Evolutionary conservation across 2,329 filamentous ascomycete genomes (phyloP).

Genomic region (Camillea tinctor): DNA sequence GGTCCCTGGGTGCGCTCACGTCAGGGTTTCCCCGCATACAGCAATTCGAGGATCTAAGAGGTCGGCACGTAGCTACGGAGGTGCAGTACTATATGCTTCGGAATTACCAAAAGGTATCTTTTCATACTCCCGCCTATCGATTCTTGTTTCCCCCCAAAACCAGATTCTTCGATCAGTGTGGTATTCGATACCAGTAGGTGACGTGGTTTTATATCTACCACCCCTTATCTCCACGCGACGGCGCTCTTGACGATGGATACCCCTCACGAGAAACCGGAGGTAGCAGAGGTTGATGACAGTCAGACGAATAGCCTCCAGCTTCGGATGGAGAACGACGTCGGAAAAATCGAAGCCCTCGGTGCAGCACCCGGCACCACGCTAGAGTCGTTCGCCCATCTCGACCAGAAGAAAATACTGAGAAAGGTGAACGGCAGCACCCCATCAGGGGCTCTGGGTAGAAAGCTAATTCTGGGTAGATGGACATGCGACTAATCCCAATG

Average conservation of each 20-base stretch:
- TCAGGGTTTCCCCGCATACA: too few relatives aligned
- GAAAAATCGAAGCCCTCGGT: conserved; percentile 21
- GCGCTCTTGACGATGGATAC: conserved; percentile 16
- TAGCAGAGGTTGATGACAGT: conserved; percentile 11
- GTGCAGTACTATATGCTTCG: too few relatives aligned
- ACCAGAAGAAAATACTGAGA: conserved; percentile 58
- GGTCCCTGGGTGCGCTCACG: too few relatives aligned
- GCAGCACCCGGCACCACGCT: conserved; percentile 21
- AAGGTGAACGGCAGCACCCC: conserved; percentile 38
- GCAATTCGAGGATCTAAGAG: too few relatives aligned
- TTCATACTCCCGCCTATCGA: too few relatives aligned
- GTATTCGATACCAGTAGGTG: too few relatives aligned
- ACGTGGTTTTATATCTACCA: too few relatives aligned
- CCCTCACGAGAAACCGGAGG: conserved; percentile 17
- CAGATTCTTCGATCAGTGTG: too few relatives aligned
- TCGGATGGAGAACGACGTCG: conserved; percentile 12
- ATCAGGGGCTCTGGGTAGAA: background rate
- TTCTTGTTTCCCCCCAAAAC: too few relatives aligned
- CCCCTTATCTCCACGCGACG: background rate
- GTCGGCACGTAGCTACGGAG: too few relatives aligned
- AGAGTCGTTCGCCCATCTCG: conserved; percentile 40
- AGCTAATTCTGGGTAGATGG: conserved; percentile 39
- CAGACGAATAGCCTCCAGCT: conserved; percentile 11
- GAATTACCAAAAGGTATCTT: too few relatives aligned
- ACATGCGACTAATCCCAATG: conserved; percentile 55